Percentiles rank a stretch among this genome's conserved stretches.
Conservation (phyloP, 371 early-diverging fungal species). For the Mortierella sp. region DNA sequence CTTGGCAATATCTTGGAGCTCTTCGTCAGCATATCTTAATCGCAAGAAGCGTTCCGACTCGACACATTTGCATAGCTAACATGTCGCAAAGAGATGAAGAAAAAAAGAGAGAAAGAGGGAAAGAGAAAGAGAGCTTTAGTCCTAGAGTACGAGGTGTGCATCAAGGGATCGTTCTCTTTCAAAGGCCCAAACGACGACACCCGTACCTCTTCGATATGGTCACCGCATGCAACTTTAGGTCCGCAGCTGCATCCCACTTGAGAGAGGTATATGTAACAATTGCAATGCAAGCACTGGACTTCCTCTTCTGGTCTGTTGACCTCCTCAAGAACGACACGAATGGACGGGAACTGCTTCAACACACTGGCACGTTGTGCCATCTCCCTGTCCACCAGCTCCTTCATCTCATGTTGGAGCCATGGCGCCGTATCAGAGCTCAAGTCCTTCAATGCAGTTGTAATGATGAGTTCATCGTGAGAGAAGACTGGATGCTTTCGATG, state of each 20-base stretch:
- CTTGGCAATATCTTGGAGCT: slow-evolving; percentile 58
- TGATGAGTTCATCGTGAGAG: slow-evolving; percentile 91
- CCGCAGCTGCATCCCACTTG: slow-evolving; percentile 74
- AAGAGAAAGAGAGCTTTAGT: too few species aligned
- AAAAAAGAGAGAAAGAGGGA: not conserved
- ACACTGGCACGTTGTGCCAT: slow-evolving; percentile 61
- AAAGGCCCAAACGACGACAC: too few species aligned
- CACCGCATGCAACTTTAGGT: slow-evolving; percentile 69
- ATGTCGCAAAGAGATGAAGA: not conserved
- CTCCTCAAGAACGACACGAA: slow-evolving; percentile 58
- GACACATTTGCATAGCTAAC: slow-evolving; percentile 68
- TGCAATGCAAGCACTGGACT: slow-evolving; percentile 78
- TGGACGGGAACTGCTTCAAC: slow-evolving; percentile 56
- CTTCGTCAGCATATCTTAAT: slow-evolving; percentile 64
- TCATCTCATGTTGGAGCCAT: slow-evolving; percentile 70
- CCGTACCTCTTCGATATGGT: slow-evolving; percentile 69
- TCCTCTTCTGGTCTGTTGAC: slow-evolving; percentile 66
- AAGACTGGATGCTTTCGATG: slow-evolving; percentile 90
- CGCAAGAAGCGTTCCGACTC: slow-evolving; percentile 57
- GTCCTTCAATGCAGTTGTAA: slow-evolving; percentile 66
- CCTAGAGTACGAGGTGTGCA: too few species aligned
- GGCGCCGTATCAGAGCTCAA: slow-evolving; percentile 56
- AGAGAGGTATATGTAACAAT: slow-evolving; percentile 78
- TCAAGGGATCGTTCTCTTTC: too few species aligned
- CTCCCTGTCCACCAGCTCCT: slow-evolving; percentile 70